Percentiles rank a stretch among this genome's conserved stretches.
These are phyloP conservation scores for Vigna nakashimae DNA, from an alignment of 306 rosid genomes.

Conservation along the genomic window DNA sequence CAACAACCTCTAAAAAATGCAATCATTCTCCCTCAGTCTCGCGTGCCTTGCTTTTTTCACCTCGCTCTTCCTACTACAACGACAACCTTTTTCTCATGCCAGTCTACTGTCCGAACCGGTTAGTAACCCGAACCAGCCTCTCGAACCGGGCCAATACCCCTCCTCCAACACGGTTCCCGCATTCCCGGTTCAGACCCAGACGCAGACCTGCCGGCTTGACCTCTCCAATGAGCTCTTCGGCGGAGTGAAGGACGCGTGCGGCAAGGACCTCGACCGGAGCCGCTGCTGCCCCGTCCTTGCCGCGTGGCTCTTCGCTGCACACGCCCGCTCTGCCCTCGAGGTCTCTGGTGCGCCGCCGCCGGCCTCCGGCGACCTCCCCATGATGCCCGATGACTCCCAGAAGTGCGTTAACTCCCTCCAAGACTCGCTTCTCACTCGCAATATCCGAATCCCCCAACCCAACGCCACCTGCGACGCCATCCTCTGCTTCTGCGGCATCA, in stretches of 20 bases:
- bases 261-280: conserved; percentile 89
- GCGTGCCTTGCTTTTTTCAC: conserved; percentile 31
- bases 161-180: conserved; percentile 88
- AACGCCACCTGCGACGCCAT: conserved; percentile 91
- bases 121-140: conserved; percentile 60
- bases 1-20: conserved; percentile 44
- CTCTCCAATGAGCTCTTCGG: conserved; percentile 96
- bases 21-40: conserved; percentile 44
- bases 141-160: conserved; percentile 61
- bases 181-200: conserved; percentile 71
- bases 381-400: conserved; percentile 98
- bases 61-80: neutral
- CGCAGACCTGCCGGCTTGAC: conserved; percentile 79
- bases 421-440: conserved; percentile 64
- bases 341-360: conserved; percentile 58
- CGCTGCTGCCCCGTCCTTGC: conserved; percentile 97
- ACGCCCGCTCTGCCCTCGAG: conserved; percentile 81
- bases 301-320: conserved; percentile 98
- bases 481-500: conserved; percentile 89
- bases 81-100: conserved; percentile 45
- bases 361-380: conserved; percentile 66
- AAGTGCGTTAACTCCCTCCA: conserved; percentile 93
- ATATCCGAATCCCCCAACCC: conserved; percentile 85
- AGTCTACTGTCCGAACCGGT: conserved; percentile 75
- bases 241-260: conserved; percentile 90